A percentile compares a stretch with the other conserved stretches of the same genome.
These are phyloP conservation scores for Saccharomycopsis lassenensis DNA, from an alignment of 805 yeast species.

Conservation along the genomic window DNA sequence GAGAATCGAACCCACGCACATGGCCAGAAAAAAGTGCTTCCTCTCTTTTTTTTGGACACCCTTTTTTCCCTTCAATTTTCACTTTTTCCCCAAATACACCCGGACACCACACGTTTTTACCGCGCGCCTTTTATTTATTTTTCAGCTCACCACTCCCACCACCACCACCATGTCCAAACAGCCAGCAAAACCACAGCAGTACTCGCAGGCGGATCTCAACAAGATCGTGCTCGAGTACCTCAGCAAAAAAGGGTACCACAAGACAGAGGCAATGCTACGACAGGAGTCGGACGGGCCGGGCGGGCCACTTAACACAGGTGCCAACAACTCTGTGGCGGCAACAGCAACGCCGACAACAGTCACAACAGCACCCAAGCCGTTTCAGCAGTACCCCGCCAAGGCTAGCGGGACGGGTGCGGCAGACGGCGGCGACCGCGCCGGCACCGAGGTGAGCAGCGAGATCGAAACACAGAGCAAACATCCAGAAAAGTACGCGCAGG, in stretches of 20 bases:
- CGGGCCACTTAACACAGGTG: constrained; percentile 16
- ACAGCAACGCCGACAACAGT: not conserved
- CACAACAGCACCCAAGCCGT: not conserved
- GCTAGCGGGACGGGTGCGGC: not conserved
- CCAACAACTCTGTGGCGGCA: constrained; percentile 19
- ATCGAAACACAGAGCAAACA: constrained; percentile 33
- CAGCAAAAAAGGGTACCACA: constrained; percentile 86
- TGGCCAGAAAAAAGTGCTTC: too few species aligned
- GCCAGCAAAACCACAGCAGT: constrained; percentile 29
- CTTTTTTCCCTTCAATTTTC: too few species aligned
- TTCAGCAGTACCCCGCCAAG: not conserved
- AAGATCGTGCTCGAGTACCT: constrained; percentile 87
- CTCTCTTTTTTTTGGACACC: too few species aligned
- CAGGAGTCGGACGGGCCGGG: too few species aligned
- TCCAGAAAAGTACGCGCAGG: constrained; percentile 67
- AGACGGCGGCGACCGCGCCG: not conserved
- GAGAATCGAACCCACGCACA: too few species aligned
- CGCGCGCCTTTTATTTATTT: too few species aligned
- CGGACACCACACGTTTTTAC: too few species aligned
- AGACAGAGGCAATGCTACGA: constrained; percentile 89
- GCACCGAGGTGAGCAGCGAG: constrained; percentile 7
- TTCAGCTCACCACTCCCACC: too few species aligned
- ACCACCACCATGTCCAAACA: too few species aligned
- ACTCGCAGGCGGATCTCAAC: constrained; percentile 81
- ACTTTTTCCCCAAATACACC: too few species aligned